A percentile compares a stretch with the other conserved stretches of the same genome.
These are phyloP conservation scores for Neonectria hederae DNA, from an alignment of 2,329 filamentous ascomycete species.

Conservation along the genomic window DNA sequence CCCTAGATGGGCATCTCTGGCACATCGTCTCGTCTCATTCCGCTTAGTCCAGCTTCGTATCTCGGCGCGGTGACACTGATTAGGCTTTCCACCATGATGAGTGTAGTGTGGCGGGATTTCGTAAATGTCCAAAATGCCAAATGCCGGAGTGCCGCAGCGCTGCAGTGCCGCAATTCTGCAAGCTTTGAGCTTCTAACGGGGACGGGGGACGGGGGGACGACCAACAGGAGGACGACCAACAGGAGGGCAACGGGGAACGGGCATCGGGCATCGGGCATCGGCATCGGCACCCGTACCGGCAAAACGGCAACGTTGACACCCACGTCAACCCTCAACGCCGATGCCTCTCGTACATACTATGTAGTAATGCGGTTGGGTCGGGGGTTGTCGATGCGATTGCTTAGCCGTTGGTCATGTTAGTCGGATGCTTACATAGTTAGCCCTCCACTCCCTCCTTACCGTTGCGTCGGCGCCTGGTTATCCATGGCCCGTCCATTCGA, in stretches of 20 bases:
- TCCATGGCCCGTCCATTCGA: background rate
- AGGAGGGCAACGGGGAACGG: background rate
- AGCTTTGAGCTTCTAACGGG: background rate
- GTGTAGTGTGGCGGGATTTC: background rate
- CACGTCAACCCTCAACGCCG: background rate
- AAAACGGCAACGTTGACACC: background rate
- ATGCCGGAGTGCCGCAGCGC: background rate
- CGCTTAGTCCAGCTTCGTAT: conserved; percentile 18
- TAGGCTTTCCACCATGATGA: background rate
- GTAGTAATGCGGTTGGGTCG: background rate
- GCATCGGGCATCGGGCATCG: background rate
- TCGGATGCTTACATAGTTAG: background rate
- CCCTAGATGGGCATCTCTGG: conserved; percentile 7
- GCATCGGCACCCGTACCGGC: background rate
- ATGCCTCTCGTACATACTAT: too few relatives aligned
- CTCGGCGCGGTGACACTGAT: conserved; percentile 3
- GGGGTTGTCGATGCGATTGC: background rate
- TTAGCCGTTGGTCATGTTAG: background rate
- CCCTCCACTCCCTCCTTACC: background rate
- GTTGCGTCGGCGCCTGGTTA: background rate
- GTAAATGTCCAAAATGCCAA: conserved; percentile 1
- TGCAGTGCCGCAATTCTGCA: background rate
- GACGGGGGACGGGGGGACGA: too few relatives aligned
- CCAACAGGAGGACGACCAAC: too few relatives aligned
- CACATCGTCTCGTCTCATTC: conserved; percentile 6